These are phyloP conservation scores for Vicia faba DNA, from an alignment of 306 rosid species.

Conservation along the genomic window DNA sequence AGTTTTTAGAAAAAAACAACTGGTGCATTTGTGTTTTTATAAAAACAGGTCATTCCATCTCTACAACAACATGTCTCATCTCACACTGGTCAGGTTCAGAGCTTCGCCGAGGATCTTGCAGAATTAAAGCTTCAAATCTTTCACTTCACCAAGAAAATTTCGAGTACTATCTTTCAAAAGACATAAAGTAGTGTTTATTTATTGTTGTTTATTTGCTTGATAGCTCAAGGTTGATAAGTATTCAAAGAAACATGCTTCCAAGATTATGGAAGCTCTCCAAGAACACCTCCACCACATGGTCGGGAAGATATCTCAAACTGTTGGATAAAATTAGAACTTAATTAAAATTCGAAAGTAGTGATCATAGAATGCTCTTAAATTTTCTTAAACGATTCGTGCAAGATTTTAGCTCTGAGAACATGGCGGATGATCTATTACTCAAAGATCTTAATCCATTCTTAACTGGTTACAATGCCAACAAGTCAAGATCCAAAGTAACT, in stretches of 20 bases:
- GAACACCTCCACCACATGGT: constrained; percentile 62
- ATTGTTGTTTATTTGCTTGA: constrained; percentile 33
- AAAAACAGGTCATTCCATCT: constrained; percentile 82
- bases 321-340: constrained; percentile 55
- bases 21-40: too few species aligned
- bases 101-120: too few species aligned
- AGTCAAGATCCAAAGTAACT: too few species aligned
- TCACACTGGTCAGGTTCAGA: constrained; percentile 95
- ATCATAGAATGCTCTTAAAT: background rate
- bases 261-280: constrained; percentile 64
- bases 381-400: too few species aligned
- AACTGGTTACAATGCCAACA: too few species aligned
- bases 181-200: background rate
- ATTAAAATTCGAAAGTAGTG: background rate
- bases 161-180: background rate
- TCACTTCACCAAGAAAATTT: background rate
- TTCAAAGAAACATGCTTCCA: constrained; percentile 53
- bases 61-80: constrained; percentile 89
- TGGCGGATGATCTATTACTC: too few species aligned
- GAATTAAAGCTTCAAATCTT: constrained; percentile 56
- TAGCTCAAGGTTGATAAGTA: constrained; percentile 94
- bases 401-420: too few species aligned
- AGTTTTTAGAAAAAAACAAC: too few species aligned
- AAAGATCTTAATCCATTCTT: too few species aligned
- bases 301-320: constrained; percentile 60